Evolutionary conservation across 2,329 filamentous ascomycete species (phyloP), one percentile per base, ranked within the genome.

Genomic region (Diplocarpon mali): DNA sequence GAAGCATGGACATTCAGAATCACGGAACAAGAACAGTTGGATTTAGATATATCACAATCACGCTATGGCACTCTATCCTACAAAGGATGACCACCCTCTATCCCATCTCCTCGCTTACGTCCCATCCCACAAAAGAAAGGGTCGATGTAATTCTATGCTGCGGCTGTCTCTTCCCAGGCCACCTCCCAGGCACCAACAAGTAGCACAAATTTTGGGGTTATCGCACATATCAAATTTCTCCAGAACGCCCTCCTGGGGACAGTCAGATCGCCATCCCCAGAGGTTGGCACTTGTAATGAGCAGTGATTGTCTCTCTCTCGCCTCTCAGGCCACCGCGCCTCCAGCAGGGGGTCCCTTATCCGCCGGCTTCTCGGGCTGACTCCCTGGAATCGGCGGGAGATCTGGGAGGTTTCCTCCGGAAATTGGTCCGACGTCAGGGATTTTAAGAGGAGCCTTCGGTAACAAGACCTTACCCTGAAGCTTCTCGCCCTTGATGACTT

Each of bases 401-500:
- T 49, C 49, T n/a, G 55, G 53, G 16, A 58, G 12, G 15, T 48
- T 44, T 2, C 49, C 46, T 29, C 39, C 45, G 9, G 36, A 45
- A n/a, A 44, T 31, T 12, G 34, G 35, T 17, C 35, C 35, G 12
- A 54, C 32, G 12, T 53, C 46, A 3, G 86, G 86, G 13, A 90
- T 65, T 58, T 84, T 81, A 62, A 89, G 78, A 2, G 76, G 78
- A 15, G 72, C 67, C 42, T 70, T 65, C 15, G 76, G 71, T 49
- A 77, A 69, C 49, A 72, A 74, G 40, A 85, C 66, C 48, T 85
- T 85, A 37, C 76, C 74, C 1, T 80, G 71, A 31, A 98, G 69
- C 60, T 84, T 82, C 67, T 95, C 87, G 30, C 92, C 92, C 42
- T 76, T 78, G 52, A 98, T 80, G 5, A 96, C 85, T 69, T 84